These are phyloP conservation scores for Volvariella surrecta DNA, from an alignment of 1,284 basidiomycete species.

Conservation along the genomic window DNA sequence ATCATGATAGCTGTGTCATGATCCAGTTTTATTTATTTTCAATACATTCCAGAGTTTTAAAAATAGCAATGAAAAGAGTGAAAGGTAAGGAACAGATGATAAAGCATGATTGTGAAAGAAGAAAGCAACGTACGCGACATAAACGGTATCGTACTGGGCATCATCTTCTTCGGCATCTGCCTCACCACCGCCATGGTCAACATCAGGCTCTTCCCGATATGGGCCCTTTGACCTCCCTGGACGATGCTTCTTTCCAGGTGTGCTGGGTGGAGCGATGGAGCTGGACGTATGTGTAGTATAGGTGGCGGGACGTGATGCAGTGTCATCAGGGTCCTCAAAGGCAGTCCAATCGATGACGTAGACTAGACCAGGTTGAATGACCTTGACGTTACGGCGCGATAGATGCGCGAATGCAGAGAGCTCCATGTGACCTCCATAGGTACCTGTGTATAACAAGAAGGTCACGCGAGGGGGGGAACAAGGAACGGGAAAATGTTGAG, in stretches of 20 bases:
- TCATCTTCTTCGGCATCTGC: slow-evolving; percentile 15
- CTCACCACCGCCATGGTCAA: slow-evolving; percentile 7
- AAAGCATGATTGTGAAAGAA: slow-evolving; percentile 4
- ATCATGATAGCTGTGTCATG: slow-evolving; percentile 64
- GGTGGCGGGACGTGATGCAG: slow-evolving; percentile 14
- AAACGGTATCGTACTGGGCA: slow-evolving; percentile 38
- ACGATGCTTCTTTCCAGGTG: slow-evolving; percentile 2
- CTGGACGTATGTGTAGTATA: neutral
- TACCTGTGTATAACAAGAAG: slow-evolving; percentile 36
- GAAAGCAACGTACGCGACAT: slow-evolving; percentile 63
- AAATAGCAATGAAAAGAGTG: neutral
- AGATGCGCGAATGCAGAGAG: slow-evolving; percentile 85
- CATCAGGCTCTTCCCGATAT: slow-evolving; percentile 21
- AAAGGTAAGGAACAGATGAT: slow-evolving; percentile 8
- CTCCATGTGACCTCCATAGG: slow-evolving; percentile 89
- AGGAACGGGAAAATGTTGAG: neutral
- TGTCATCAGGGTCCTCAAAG: slow-evolving; percentile 23
- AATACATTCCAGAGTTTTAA: neutral
- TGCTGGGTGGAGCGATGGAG: neutral
- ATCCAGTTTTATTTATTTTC: too few relatives aligned
- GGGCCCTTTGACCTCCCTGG: slow-evolving; percentile 8
- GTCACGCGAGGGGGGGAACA: neutral
- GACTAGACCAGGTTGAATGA: slow-evolving; percentile 82
- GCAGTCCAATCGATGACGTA: slow-evolving; percentile 74
- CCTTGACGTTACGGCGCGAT: slow-evolving; percentile 73